Percentiles rank a stretch among this genome's conserved stretches.
phyloP scores from a whole-genome alignment of 179 eudicot genomes.

The Heliamphora pulchella region DNA sequence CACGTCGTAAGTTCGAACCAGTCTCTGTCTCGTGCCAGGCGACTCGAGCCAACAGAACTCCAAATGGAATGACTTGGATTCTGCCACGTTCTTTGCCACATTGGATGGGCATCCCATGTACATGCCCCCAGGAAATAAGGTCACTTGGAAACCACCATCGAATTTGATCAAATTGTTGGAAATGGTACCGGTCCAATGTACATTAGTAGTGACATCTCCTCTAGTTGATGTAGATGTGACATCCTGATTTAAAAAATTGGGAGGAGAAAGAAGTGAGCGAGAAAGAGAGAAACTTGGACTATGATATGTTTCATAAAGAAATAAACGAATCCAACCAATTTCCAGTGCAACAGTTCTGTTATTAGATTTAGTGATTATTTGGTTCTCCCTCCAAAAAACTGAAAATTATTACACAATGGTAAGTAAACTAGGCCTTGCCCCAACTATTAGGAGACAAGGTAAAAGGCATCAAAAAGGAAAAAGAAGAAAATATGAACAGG shows the following conservation, averaged over 20 bases:
- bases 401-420: neutral
- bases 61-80: slow-evolving; percentile 70
- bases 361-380: too few species aligned
- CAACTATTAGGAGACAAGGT: neutral
- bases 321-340: too few species aligned
- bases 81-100: slow-evolving; percentile 54
- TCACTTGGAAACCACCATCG: slow-evolving; percentile 74
- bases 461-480: neutral
- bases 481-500: neutral
- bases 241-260: slow-evolving; percentile 30
- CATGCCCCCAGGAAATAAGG: slow-evolving; percentile 83
- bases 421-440: neutral
- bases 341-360: neutral
- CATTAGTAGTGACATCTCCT: slow-evolving; percentile 48
- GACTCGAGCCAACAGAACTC: slow-evolving; percentile 95
- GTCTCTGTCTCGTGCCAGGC: slow-evolving; percentile 73
- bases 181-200: slow-evolving; percentile 68
- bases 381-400: too few species aligned
- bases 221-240: slow-evolving; percentile 41
- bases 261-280: too few species aligned
- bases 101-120: slow-evolving; percentile 90
- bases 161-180: slow-evolving; percentile 51
- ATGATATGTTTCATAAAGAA: too few species aligned
- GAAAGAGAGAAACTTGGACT: neutral
- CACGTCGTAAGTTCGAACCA: slow-evolving; percentile 74